Evolutionary conservation across 139 green algal species (phyloP), one percentile per base, ranked within the genome.

Genomic region (Gonium pectorale): DNA sequence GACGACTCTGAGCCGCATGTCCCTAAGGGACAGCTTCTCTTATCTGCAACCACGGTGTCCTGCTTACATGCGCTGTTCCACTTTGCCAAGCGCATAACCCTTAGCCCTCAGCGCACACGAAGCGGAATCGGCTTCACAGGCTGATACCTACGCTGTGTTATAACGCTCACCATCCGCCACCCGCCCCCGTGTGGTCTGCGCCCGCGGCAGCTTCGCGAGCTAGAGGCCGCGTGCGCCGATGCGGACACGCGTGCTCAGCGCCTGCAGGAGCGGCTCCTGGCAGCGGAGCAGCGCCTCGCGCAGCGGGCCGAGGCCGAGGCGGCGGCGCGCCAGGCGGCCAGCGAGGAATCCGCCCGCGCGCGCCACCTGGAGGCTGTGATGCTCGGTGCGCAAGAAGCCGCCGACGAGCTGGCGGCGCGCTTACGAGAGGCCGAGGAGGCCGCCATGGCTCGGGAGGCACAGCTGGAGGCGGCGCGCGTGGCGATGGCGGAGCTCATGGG

Each of bases 401-500:
- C 15, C 1, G 67, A 33, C 2, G 6, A 35, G 38, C 67, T 52
- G 22, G 22, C 21, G 5, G 35, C 2, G 26, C 35, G 27, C 26
- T 37, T 81, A 9, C 24, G 29, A 15, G 41, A 11, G 29, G 40
- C 31, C 5, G 59, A 62, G 15, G 59, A 62, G 0, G 74, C 40
- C 2, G 56, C 41, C 1, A 31, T 33, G 5, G 46, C 46, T 41
- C n/a, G 41, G 43, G 68, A 38, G 35, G 72, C 51, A 35, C 27
- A 80, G 72, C 72, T 80, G 51, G 43, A 60, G 51, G 72, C 72
- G 4, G 72, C 72, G 5, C 51, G 72, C 0, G 37, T 80, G 72
- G 72, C 72, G 22, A 80, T 80, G 72, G 51, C 33, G 52, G 52
- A 80, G 72, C 51, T 80, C 7, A 37, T 24, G 51, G 72, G 52